Base-by-base conservation (phyloP, 2,329 filamentous ascomycete species). In the Fusarium anthophilum region DNA sequence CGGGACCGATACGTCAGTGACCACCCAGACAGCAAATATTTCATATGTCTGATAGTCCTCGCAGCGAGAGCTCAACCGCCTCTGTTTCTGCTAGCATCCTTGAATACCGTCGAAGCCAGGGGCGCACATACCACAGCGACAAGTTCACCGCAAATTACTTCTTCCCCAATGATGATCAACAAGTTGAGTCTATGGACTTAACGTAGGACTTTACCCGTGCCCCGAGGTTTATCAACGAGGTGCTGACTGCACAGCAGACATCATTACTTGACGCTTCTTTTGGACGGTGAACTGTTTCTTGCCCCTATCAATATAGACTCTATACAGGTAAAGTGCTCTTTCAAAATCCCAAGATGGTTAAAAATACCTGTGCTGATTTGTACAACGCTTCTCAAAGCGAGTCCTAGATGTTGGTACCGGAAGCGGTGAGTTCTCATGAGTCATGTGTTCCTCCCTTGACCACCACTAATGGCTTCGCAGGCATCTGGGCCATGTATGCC, bases 1-100 rank as follows among this genome's bases (percentile, higher is more conserved):
- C 1, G 55, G 44, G 11, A 41, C 9, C 3, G 61, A 63, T 35
- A 15, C 28, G 61, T 63, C 1, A 48, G 44, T 59, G 11, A 2
- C 3, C 1, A 0, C 2, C 1, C 3, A 14, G 1, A 47, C 1
- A 62, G 6, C 10, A 0, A 0, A n/a, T 2, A n/a, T 18, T 1
- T 1, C 13, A 4, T 6, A 3, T 1, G 24, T 41, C 26, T 63
- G 7, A 63, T 18, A 20, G 2, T 2, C 8, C 18, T 37, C 12
- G 2, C 1, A 64, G 61, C 1, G 43, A 64, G 8, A 64, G 61
- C 44, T 64, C 55, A 13, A 61, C 44, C 7, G 61, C 61, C 15
- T 64, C 61, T 1, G 37, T 64, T 43, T 60, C 61, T 20, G 43
- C 61, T 1, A 64, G 61, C 1, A 60, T 64, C 24, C 61, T 64